Evolutionary conservation across 1,139 yeast genomes (phyloP), one percentile per base, ranked within the genome.

Genomic region (Nakaseomyces uthaithaninus): DNA sequence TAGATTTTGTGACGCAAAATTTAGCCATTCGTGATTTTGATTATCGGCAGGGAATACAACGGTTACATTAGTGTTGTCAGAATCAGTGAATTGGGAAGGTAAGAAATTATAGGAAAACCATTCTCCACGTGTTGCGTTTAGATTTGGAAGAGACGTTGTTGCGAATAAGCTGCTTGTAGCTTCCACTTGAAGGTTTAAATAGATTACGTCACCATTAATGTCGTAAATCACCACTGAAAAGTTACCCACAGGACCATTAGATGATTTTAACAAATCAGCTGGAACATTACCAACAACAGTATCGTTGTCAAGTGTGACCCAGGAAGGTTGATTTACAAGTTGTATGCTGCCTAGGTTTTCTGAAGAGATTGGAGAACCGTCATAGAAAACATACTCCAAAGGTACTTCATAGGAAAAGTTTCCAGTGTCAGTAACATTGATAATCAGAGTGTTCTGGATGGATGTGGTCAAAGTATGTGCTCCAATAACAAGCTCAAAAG

Each of bases 391-490:
- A 49, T 71, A 52, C 59, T 68, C 54, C 52, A 78, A 47, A 1
- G 96, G 96, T 15, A 91, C 65, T 2, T 68, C 57, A 42, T 75
- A 70, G 24, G 69, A 60, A 51, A 91, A 72, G 2, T 50, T 40
- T 33, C 73, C 70, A 33, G 77, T 75, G 16, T 70, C 72, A 4
- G 93, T 79, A 3, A 89, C 93, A 51, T 83, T 81, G 39, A 84
- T 62, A 33, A 69, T 63, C 38, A 77, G 65, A 1, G 77, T 57
- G 20, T 62, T 59, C 44, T 68, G 65, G 30, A 67, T 51, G 0
- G 63, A 45, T 3, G 94, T 81, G 37, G 86, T 72, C 48, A 93
- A 70, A 49, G 75, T 80, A 58, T 89, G 96, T 6, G 94, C 95
- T 27, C 98, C 97, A 33, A 91, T 82, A 14, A 81, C 67, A 33